Evolutionary conservation across 202 grass and related monocot genomes (phyloP).

Genomic region (Tripidium arundinaceum): DNA sequence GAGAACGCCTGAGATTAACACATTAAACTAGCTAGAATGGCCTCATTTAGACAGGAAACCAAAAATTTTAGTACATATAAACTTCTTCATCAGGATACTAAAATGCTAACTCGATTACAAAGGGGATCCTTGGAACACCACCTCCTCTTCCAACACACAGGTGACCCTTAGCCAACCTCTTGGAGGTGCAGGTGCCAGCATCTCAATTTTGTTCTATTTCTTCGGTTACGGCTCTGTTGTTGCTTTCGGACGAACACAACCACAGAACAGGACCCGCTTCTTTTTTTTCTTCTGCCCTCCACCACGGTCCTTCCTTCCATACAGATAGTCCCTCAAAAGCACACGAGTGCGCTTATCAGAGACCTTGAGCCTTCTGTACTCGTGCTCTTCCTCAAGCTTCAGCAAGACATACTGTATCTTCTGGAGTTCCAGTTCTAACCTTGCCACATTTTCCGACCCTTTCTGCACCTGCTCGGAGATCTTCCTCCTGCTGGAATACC

Average conservation of each 20-base stretch:
- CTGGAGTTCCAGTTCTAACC: constrained; percentile 83
- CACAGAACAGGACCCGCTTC: constrained; percentile 65
- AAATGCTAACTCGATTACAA: constrained; percentile 33
- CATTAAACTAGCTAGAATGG: constrained; percentile 23
- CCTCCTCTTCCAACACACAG: constrained; percentile 2
- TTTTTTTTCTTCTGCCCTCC: constrained; percentile 29
- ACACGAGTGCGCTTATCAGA: constrained; percentile 65
- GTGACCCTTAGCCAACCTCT: constrained; percentile 19
- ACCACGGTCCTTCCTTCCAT: constrained; percentile 58
- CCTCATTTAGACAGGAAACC: constrained; percentile 27
- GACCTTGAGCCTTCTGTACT: constrained; percentile 47
- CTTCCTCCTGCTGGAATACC: constrained; percentile 59
- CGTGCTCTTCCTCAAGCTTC: constrained; percentile 80
- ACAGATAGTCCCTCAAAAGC: constrained; percentile 87
- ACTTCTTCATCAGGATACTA: constrained; percentile 18
- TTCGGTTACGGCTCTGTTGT: constrained; percentile 32
- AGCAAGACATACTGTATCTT: constrained; percentile 86
- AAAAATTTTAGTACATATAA: constrained; percentile 30
- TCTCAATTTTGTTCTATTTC: constrained; percentile 22
- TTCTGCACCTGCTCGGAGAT: constrained; percentile 62
- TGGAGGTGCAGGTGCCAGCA: neutral
- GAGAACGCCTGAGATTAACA: neutral
- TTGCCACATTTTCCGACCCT: constrained; percentile 76
- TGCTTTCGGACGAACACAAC: constrained; percentile 54
- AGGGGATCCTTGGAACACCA: constrained; percentile 13